These are phyloP conservation scores for Boletus pseudo-olivaceus DNA, from an alignment of 768 basidiomycete genomes.

Conservation along the genomic window DNA sequence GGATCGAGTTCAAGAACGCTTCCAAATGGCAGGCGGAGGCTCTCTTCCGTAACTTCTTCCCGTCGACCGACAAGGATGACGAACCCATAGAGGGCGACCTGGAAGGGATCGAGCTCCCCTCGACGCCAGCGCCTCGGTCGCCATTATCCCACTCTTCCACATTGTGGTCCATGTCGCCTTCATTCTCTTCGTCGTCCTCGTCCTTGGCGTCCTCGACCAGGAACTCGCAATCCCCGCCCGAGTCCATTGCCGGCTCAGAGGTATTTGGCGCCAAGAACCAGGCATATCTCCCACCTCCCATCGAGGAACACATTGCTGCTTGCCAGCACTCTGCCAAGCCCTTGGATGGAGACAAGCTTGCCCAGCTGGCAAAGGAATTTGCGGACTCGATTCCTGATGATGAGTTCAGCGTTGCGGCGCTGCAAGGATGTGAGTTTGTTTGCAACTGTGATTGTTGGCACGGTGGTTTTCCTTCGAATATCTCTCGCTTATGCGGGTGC, in stretches of 20 bases:
- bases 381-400: constrained; percentile 81
- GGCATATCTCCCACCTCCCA: constrained; percentile 61
- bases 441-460: constrained; percentile 12
- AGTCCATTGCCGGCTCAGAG: constrained; percentile 14
- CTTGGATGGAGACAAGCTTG: constrained; percentile 60
- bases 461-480: not conserved
- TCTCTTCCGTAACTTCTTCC: constrained; percentile 90
- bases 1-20: constrained; percentile 87
- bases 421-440: constrained; percentile 79
- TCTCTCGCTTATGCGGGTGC: constrained; percentile 18
- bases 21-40: constrained; percentile 83
- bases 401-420: constrained; percentile 83
- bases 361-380: constrained; percentile 69
- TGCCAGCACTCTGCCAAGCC: constrained; percentile 63
- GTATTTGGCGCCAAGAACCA: constrained; percentile 53
- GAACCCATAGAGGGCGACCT: constrained; percentile 40
- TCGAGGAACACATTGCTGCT: constrained; percentile 55
- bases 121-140: constrained; percentile 40
- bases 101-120: constrained; percentile 43
- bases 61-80: constrained; percentile 56
- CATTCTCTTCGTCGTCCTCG: constrained; percentile 41
- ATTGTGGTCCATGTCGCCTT: constrained; percentile 42
- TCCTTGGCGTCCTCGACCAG: constrained; percentile 35
- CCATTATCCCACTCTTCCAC: constrained; percentile 45
- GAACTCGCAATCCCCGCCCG: constrained; percentile 24